Evolutionary conservation across 2,329 filamentous ascomycete species (phyloP), one percentile per base, ranked within the genome.

Genomic region (Coniochaeta hoffmannii): DNA sequence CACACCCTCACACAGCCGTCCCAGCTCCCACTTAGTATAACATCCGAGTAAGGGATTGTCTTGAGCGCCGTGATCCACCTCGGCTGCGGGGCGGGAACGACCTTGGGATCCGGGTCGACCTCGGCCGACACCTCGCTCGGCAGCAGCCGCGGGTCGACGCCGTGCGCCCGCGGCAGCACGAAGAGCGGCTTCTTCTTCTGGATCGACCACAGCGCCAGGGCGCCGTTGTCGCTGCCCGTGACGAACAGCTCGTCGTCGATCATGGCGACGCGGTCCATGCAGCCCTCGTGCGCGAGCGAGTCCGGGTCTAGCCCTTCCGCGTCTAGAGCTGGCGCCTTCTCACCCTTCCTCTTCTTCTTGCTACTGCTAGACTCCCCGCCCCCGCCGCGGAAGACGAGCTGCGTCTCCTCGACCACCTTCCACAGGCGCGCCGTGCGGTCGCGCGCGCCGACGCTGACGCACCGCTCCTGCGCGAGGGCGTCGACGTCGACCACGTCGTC

Each of bases 361-460:
- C 26, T 51, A 6, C n/a, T 28, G 44, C 12, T 8, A 28, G 61
- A 62, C 30, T 73, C 72, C 41, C 85, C 31, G 31, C 31, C 88
- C 59, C 91, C 90, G 56, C 92, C 93, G 50, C 93, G 87, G 72
- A 97, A 99, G 1, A 97, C 92, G 7, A 99, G 82, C 69, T 99
- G 94, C 1, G 88, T 90, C 73, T 99, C 93, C 64, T 99, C 94
- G 4, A 90, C 85, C 1, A 99, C 92, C 71, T 97, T 97, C 94
- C 94, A 99, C 63, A 96, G 74, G 57, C 94, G 81, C 36, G 93
- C 94, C 2, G 92, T 97, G 56, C 93, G 86, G 69, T 99, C 94
- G 61, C 94, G 81, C 6, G 90, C 88, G 55, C 94, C 94, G 17
- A 96, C 94, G 59, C 87, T 94, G 57, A 97, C 80, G 68, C 94